Evolutionary conservation across 1,284 basidiomycete species (phyloP).

Genomic region (Trichosporon asahii): DNA sequence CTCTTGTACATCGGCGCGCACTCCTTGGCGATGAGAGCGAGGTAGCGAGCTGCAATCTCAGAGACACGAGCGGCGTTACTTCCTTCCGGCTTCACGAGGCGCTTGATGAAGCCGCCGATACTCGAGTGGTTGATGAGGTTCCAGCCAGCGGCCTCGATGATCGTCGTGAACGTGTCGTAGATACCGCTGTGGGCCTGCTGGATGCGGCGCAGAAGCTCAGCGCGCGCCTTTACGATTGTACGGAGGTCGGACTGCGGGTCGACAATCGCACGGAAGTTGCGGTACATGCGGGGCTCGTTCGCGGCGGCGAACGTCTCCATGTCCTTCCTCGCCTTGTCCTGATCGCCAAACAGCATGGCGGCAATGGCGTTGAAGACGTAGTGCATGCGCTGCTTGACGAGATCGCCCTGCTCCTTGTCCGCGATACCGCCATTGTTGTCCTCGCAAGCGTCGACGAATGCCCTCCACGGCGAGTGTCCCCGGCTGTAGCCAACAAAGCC

Average conservation of each 20-base stretch:
- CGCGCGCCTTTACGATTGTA: conserved; percentile 72
- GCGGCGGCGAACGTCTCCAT: conserved; percentile 76
- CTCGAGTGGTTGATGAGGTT: conserved; percentile 79
- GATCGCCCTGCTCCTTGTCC: conserved; percentile 67
- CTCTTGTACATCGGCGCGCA: conserved; percentile 68
- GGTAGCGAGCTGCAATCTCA: conserved; percentile 38
- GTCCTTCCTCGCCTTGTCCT: conserved; percentile 71
- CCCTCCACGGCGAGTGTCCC: conserved; percentile 41
- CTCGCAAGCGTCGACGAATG: conserved; percentile 66
- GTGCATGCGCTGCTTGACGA: conserved; percentile 60
- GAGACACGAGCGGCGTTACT: conserved; percentile 14
- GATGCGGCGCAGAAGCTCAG: conserved; percentile 70
- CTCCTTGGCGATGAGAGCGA: conserved; percentile 68
- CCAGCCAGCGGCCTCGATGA: conserved; percentile 70
- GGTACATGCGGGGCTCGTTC: conserved; percentile 83
- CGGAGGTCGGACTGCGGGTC: conserved; percentile 81
- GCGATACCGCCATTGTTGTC: conserved; percentile 67
- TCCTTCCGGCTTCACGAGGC: conserved; percentile 54
- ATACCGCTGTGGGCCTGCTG: conserved; percentile 66
- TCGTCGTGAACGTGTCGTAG: conserved; percentile 65
- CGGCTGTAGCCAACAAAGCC: conserved; percentile 56
- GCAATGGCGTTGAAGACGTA: conserved; percentile 54
- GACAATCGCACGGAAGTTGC: conserved; percentile 72
- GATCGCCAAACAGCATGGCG: conserved; percentile 60
- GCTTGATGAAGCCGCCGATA: conserved; percentile 68